A percentile compares a stretch with the other conserved stretches of the same genome.
Evolutionary conservation across 2,329 filamentous ascomycete species (phyloP).

Genomic region (Anthostomella pinea): DNA sequence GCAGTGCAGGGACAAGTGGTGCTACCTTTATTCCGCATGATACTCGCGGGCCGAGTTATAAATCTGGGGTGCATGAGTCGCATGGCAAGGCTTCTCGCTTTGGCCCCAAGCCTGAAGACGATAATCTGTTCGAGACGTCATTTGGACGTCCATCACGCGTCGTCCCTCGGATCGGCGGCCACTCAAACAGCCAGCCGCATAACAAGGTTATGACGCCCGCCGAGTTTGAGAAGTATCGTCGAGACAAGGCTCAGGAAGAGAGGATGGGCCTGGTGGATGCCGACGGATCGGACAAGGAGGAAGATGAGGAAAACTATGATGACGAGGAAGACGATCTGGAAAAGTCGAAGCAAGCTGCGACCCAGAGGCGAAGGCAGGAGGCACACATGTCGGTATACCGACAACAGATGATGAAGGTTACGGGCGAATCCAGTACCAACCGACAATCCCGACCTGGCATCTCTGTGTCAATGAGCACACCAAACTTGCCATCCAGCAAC

Average conservation of each 20-base stretch:
- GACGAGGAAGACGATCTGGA: conserved; percentile 76
- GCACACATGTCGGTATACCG: conserved; percentile 86
- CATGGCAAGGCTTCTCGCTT: conserved; percentile 32
- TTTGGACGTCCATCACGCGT: conserved; percentile 37
- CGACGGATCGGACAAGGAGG: conserved; percentile 40
- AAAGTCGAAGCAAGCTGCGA: conserved; percentile 68
- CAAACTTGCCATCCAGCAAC: conserved; percentile 47
- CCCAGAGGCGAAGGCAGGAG: conserved; percentile 82
- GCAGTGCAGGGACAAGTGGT: conserved; percentile 17
- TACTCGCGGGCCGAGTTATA: conserved; percentile 30
- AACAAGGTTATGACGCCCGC: conserved; percentile 88
- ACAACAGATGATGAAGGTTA: conserved; percentile 96
- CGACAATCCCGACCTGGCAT: conserved; percentile 51
- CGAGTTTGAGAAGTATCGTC: conserved; percentile 78
- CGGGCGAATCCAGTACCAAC: conserved; percentile 67
- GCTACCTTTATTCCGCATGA: conserved; percentile 39
- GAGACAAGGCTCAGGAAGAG: conserved; percentile 66
- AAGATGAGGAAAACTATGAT: conserved; percentile 54
- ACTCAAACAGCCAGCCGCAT: conserved; percentile 39
- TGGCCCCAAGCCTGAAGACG: conserved; percentile 41
- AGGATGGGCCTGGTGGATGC: conserved; percentile 38
- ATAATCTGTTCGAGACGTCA: conserved; percentile 54
- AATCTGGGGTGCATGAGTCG: conserved; percentile 29
- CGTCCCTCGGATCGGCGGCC: conserved; percentile 33
- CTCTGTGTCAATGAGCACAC: conserved; percentile 59